Evolutionary conservation across 805 yeast species (phyloP).

Genomic region (Cyberlindnera maclurae): DNA sequence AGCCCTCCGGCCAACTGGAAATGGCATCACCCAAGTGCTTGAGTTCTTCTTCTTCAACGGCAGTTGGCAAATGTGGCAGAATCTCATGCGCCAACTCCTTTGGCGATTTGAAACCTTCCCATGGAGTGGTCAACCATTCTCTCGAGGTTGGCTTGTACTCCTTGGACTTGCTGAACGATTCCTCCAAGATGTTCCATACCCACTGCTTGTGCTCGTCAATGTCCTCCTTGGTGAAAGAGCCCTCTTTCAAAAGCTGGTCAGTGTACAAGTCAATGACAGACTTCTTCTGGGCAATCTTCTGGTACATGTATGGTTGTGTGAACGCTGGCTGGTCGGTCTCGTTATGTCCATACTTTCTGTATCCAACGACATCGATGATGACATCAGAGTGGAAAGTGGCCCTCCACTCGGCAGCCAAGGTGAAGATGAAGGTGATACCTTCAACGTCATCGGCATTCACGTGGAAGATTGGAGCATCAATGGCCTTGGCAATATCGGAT

Average conservation of each 20-base stretch:
- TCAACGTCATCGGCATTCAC: slow-evolving; percentile 98
- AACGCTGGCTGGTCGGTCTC: slow-evolving; percentile 99
- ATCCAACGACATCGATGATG: slow-evolving; percentile 93
- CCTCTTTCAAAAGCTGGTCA: slow-evolving; percentile 73
- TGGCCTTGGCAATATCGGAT: slow-evolving; percentile 92
- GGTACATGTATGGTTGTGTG: slow-evolving; percentile 98
- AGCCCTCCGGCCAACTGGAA: slow-evolving; percentile 79
- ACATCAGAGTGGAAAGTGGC: slow-evolving; percentile 95
- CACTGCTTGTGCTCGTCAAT: slow-evolving; percentile 94
- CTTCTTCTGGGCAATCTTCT: slow-evolving; percentile 81
- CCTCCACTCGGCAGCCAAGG: slow-evolving; percentile 98
- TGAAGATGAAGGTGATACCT: slow-evolving; percentile 83
- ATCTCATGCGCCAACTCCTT: slow-evolving; percentile 93
- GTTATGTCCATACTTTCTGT: slow-evolving; percentile 98
- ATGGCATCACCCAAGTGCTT: slow-evolving; percentile 72
- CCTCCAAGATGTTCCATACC: slow-evolving; percentile 95
- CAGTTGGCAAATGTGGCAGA: slow-evolving; percentile 94
- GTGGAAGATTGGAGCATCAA: slow-evolving; percentile 98
- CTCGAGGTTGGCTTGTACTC: slow-evolving; percentile 86
- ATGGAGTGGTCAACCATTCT: slow-evolving; percentile 97
- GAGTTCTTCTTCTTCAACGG: slow-evolving; percentile 62
- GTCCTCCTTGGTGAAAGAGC: slow-evolving; percentile 83
- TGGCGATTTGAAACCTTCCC: slow-evolving; percentile 99
- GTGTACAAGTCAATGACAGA: slow-evolving; percentile 84
- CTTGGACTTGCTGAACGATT: slow-evolving; percentile 79